Evolutionary conservation across 805 yeast species (phyloP), one percentile per base, ranked within the genome.

Genomic region (Kluyveromyces aestuarii): DNA sequence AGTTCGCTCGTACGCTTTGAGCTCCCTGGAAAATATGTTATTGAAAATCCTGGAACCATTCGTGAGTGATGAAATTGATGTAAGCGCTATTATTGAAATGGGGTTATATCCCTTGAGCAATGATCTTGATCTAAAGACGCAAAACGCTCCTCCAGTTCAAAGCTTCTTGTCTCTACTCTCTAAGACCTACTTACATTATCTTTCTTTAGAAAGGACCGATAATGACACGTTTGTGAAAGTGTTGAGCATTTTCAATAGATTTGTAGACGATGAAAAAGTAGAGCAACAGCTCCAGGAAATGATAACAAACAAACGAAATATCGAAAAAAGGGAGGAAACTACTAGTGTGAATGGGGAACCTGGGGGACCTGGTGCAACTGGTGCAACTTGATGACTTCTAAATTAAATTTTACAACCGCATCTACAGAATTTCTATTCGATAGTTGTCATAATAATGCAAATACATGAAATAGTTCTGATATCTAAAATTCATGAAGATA

Each of bases 21-120:
- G 73, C 18, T 64, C 77, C 0, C 72, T 90, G 46, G 85, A 84
- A 50, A 67, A 71, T 6, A 68, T 81, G 37, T 48, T 72, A 11
- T 53, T 65, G 6, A 60, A 68, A 25, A 58, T 66, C 10, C 60
- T 70, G 6, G 61, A 65, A 4, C 64, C 70, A 4, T 64, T 71
- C 10, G 57, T 64, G 2, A 56, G 64, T 16, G 69, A 67, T 1
- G 65, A 72, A 2, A 62, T 77, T 6, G 69, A 77, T 0, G 75
- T 82, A 0, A 66, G 68, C 25, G 82, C 79, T 8, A 58, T 87
- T 4, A 82, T 89, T 52, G 89, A 84, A 41, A 75, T 75, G 39
- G 91, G 90, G 1, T 71, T 91, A 37, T 76, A 88, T 60, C 89
- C 96, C 13, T 71, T 87, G 44, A 68, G 87, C 35, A 72, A 77